Evolutionary conservation across 176 grass and related monocot genomes (phyloP).

Genomic region (Musa beccarii): DNA sequence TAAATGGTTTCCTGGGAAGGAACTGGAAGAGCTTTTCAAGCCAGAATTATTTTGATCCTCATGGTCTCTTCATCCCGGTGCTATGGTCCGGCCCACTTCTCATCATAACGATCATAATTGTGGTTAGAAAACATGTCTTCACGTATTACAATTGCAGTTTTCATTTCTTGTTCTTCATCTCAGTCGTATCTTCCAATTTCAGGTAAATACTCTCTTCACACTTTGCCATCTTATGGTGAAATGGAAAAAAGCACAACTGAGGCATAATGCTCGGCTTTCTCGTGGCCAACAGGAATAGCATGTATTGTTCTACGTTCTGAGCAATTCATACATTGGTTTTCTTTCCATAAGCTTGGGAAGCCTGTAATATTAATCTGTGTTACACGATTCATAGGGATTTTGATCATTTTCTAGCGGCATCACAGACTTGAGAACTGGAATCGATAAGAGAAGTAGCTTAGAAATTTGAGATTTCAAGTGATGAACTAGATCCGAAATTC

Average conservation of each 20-base stretch:
- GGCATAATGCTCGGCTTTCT: conserved; percentile 39
- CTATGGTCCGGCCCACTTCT: conserved; percentile 81
- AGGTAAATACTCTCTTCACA: conserved; percentile 86
- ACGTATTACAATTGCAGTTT: neutral
- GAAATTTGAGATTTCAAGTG: too few relatives aligned
- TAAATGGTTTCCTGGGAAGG: conserved; percentile 52
- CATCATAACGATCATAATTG: conserved; percentile 55
- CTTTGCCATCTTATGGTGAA: conserved; percentile 57
- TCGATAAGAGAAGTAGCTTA: too few relatives aligned
- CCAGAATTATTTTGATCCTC: conserved; percentile 89
- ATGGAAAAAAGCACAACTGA: conserved; percentile 80
- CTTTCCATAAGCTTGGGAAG: too few relatives aligned
- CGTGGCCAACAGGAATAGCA: conserved; percentile 62
- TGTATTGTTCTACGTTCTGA: neutral
- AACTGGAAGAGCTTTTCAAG: conserved; percentile 82
- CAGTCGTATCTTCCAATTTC: neutral
- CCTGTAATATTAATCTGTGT: too few relatives aligned
- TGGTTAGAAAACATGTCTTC: conserved; percentile 37
- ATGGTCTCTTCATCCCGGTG: conserved; percentile 78
- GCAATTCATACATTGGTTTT: too few relatives aligned
- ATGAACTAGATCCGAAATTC: too few relatives aligned
- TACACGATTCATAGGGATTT: too few relatives aligned
- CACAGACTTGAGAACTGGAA: too few relatives aligned
- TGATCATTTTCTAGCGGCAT: too few relatives aligned
- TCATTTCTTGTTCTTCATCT: conserved; percentile 1